These are phyloP conservation scores for Jamesozyma gamospora DNA, from an alignment of 805 yeast genomes.

Conservation along the genomic window DNA sequence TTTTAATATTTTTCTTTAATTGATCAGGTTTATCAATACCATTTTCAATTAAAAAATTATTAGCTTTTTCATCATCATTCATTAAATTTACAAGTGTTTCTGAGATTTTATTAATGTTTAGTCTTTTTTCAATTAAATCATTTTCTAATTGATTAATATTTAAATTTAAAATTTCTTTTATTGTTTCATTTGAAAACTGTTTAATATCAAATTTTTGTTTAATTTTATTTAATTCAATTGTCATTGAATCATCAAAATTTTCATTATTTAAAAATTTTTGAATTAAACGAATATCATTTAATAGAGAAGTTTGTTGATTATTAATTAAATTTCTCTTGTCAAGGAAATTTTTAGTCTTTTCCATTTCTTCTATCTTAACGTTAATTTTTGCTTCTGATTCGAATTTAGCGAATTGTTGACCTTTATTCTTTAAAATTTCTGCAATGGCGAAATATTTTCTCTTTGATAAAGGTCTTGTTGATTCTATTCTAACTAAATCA, in stretches of 20 bases:
- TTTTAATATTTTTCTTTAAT: slow-evolving; percentile 45
- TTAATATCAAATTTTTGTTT: slow-evolving; percentile 37
- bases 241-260: slow-evolving; percentile 30
- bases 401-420: slow-evolving; percentile 82
- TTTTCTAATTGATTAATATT: slow-evolving; percentile 29
- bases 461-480: slow-evolving; percentile 75
- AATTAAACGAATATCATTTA: slow-evolving; percentile 23
- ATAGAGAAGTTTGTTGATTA: slow-evolving; percentile 17
- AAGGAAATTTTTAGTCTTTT: slow-evolving; percentile 47
- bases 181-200: slow-evolving; percentile 38
- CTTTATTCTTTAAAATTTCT: slow-evolving; percentile 78
- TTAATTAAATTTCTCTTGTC: slow-evolving; percentile 21
- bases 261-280: slow-evolving; percentile 21
- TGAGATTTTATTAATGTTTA: slow-evolving; percentile 31
- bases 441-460: slow-evolving; percentile 84
- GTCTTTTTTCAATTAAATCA: slow-evolving; percentile 19
- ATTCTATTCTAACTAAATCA: slow-evolving; percentile 86
- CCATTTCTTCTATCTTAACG: slow-evolving; percentile 58
- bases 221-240: slow-evolving; percentile 31
- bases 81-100: slow-evolving; percentile 30
- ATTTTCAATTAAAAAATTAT: slow-evolving; percentile 31
- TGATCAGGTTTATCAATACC: slow-evolving; percentile 30
- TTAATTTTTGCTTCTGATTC: slow-evolving; percentile 60
- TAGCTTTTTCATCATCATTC: slow-evolving; percentile 30
- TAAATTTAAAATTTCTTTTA: slow-evolving; percentile 30